A percentile compares a stretch with the other conserved stretches of the same genome.
phyloP scores from a whole-genome alignment of 2,329 filamentous ascomycete genomes.

The Colletotrichum sp. region DNA sequence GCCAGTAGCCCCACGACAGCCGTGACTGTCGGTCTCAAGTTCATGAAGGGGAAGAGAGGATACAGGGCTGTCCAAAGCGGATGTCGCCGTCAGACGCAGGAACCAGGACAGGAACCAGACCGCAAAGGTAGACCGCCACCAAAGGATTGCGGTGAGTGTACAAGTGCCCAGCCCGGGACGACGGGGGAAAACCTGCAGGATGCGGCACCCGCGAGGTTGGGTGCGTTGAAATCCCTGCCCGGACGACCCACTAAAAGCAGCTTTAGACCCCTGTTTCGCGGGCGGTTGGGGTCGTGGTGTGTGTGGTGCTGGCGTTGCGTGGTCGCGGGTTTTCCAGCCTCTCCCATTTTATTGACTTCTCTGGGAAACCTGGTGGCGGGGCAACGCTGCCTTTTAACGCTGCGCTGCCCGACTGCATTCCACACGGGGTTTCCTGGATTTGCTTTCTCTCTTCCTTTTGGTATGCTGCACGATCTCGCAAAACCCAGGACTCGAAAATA shows the following conservation, averaged over 20 bases:
- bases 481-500: neutral
- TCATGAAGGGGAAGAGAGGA: neutral
- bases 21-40: neutral
- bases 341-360: slow-evolving; percentile 38
- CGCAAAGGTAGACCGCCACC: neutral
- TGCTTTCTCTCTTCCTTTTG: slow-evolving; percentile 1
- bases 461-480: neutral
- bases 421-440: neutral
- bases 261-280: slow-evolving; percentile 9
- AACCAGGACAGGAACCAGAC: neutral
- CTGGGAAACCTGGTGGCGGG: slow-evolving; percentile 47
- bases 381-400: slow-evolving; percentile 49
- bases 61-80: neutral
- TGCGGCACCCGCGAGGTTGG: slow-evolving; percentile 10
- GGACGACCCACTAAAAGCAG: neutral
- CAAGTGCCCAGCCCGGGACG: neutral
- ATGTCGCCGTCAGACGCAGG: neutral
- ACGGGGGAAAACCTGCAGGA: slow-evolving; percentile 5
- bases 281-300: slow-evolving; percentile 15
- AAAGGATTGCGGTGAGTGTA: neutral
- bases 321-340: slow-evolving; percentile 32
- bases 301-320: neutral
- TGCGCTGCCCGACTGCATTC: slow-evolving; percentile 11
- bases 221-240: neutral
- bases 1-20: neutral